A percentile compares a stretch with the other conserved stretches of the same genome.
Evolutionary conservation across 176 grass and related monocot species (phyloP).

Genomic region (Bolboschoenus planiculmis): DNA sequence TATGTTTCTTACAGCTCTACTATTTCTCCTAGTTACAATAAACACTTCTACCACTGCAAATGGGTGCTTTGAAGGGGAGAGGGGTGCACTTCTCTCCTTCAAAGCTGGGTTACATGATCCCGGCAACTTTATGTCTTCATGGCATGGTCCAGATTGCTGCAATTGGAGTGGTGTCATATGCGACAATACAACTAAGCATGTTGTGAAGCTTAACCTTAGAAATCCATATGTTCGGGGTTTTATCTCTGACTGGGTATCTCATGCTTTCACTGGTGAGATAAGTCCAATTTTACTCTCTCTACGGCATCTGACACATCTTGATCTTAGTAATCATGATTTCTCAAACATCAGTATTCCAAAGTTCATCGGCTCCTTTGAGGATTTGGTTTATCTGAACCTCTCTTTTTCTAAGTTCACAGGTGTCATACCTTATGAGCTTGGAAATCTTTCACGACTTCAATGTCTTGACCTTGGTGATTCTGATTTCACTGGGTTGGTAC

Average conservation of each 20-base stretch:
- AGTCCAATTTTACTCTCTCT: neutral
- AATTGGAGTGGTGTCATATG: conserved; percentile 35
- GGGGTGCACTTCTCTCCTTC: conserved; percentile 29
- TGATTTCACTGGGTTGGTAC: neutral
- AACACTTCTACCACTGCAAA: neutral
- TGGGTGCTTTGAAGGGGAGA: neutral
- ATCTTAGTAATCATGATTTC: neutral
- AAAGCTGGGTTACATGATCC: conserved; percentile 12
- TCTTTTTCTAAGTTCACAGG: neutral
- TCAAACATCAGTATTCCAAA: neutral
- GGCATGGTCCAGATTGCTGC: conserved; percentile 30
- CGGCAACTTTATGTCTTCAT: neutral
- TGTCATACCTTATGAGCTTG: neutral
- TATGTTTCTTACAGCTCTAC: neutral
- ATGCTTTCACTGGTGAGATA: conserved; percentile 17
- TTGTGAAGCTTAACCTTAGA: neutral
- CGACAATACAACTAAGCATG: neutral
- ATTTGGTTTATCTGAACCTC: conserved; percentile 26
- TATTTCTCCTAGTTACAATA: neutral
- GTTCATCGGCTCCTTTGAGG: conserved; percentile 10
- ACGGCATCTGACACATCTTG: conserved; percentile 7
- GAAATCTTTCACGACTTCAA: neutral
- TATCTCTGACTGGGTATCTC: neutral
- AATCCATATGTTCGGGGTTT: neutral
- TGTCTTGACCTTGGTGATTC: neutral